Evolutionary conservation across 2,329 filamentous ascomycete genomes (phyloP).

Genomic region (Juglanconis oblonga): DNA sequence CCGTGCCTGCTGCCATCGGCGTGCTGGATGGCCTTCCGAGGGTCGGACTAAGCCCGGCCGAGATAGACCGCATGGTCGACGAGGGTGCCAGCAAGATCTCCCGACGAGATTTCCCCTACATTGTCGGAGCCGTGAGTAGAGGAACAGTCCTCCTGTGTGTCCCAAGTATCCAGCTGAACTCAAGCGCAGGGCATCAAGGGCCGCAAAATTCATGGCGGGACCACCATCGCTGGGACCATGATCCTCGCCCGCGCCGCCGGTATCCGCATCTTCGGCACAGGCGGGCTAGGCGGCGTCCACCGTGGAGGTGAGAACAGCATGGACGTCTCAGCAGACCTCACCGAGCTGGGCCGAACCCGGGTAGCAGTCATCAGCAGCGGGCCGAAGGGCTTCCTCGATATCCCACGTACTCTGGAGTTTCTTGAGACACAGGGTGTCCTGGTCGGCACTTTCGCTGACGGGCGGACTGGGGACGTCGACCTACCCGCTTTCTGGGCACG

Average conservation of each 20-base stretch:
- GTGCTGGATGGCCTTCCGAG: conserved; percentile 78
- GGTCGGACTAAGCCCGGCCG: conserved; percentile 71
- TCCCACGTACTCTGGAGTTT: conserved; percentile 80
- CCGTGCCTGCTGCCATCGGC: conserved; percentile 85
- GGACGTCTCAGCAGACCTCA: conserved; percentile 94
- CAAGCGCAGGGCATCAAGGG: conserved; percentile 57
- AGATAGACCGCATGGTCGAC: conserved; percentile 71
- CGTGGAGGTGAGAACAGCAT: conserved; percentile 80
- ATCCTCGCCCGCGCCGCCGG: conserved; percentile 81
- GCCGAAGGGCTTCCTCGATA: conserved; percentile 95
- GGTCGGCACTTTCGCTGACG: conserved; percentile 88
- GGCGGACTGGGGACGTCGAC: conserved; percentile 67
- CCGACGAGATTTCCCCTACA: conserved; percentile 78
- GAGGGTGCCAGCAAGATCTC: conserved; percentile 79
- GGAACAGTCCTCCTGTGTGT: not conserved
- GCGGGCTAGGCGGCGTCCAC: conserved; percentile 91
- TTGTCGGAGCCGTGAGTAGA: conserved; percentile 68
- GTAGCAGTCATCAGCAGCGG: conserved; percentile 87
- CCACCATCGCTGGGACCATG: conserved; percentile 92
- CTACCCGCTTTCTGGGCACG: conserved; percentile 93
- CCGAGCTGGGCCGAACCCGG: conserved; percentile 84
- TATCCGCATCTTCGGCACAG: conserved; percentile 91
- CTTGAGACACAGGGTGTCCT: conserved; percentile 71
- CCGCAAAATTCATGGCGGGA: conserved; percentile 76
- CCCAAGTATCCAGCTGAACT: not conserved